Percentiles rank a stretch among this genome's conserved stretches.
These are phyloP conservation scores for Ceratocystis cubensis DNA, from an alignment of 2,329 filamentous ascomycete species.

Conservation along the genomic window DNA sequence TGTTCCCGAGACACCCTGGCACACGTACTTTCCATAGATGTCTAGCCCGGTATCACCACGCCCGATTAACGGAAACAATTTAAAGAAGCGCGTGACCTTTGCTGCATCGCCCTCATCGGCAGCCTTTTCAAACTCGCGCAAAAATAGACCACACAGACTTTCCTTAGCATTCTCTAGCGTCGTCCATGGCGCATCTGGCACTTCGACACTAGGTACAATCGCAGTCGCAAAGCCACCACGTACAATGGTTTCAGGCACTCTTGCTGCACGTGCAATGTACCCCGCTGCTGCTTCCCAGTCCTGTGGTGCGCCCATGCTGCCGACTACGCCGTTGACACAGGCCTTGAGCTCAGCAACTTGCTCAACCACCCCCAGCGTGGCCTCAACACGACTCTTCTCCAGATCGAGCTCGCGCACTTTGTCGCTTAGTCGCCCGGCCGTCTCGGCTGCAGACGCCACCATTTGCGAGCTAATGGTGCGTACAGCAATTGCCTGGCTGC, in stretches of 20 bases:
- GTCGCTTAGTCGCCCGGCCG: slow-evolving; percentile 71
- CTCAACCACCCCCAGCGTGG: slow-evolving; percentile 82
- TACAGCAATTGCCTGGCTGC: slow-evolving; percentile 72
- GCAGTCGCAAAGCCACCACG: slow-evolving; percentile 77
- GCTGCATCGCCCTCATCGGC: slow-evolving; percentile 75
- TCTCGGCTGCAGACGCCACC: slow-evolving; percentile 74
- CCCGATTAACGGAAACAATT: slow-evolving; percentile 88
- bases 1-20: slow-evolving; percentile 77
- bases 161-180: slow-evolving; percentile 81
- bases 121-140: slow-evolving; percentile 90
- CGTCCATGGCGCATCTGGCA: slow-evolving; percentile 77
- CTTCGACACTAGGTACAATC: slow-evolving; percentile 89
- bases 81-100: slow-evolving; percentile 92
- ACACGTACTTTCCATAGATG: slow-evolving; percentile 92
- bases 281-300: slow-evolving; percentile 96
- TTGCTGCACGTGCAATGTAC: slow-evolving; percentile 72
- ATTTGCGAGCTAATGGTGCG: slow-evolving; percentile 79
- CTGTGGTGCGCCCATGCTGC: slow-evolving; percentile 93
- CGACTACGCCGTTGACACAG: slow-evolving; percentile 85
- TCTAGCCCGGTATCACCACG: slow-evolving; percentile 80
- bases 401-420: slow-evolving; percentile 79
- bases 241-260: slow-evolving; percentile 68
- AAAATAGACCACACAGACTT: slow-evolving; percentile 77
- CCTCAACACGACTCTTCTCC: slow-evolving; percentile 82
- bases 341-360: slow-evolving; percentile 95